phyloP scores from a whole-genome alignment of 768 basidiomycete species.

The Rhizopogon vulgaris region DNA sequence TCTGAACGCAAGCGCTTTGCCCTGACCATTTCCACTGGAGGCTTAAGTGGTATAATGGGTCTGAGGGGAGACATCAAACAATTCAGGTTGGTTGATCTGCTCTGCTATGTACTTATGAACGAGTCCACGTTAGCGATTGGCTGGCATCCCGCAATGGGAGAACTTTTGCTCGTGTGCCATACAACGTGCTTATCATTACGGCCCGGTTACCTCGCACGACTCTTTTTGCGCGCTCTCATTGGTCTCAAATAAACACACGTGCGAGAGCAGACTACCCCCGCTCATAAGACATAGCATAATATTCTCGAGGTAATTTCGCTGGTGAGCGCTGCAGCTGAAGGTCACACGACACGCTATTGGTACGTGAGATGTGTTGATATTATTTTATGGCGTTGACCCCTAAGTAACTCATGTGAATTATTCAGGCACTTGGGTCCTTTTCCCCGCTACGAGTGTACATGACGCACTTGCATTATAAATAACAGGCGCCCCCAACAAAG shows the following conservation, averaged over 20 bases:
- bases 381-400: no score
- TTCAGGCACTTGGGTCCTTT: no score
- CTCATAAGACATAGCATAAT: no score
- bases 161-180: conserved; percentile 22
- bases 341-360: no score
- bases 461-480: no score
- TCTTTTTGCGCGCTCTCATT: conserved; percentile 11
- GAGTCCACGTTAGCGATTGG: conserved; percentile 1
- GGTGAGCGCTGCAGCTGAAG: no score
- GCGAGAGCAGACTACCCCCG: neutral
- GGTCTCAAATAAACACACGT: conserved; percentile 5
- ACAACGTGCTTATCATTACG: conserved; percentile 11
- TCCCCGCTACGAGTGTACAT: no score
- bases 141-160: neutral
- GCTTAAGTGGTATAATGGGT: conserved; percentile 12
- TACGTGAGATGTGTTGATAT: no score
- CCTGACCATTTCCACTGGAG: conserved; percentile 16
- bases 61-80: conserved; percentile 14
- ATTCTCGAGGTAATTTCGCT: neutral
- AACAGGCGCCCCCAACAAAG: no score
- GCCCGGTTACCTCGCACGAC: conserved; percentile 7
- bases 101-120: neutral
- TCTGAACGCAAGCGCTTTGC: conserved; percentile 35
- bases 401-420: no score
- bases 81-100: neutral